A percentile compares a stretch with the other conserved stretches of the same genome.
Evolutionary conservation across 805 yeast genomes (phyloP).

Genomic region (Yamadazyma sp.): DNA sequence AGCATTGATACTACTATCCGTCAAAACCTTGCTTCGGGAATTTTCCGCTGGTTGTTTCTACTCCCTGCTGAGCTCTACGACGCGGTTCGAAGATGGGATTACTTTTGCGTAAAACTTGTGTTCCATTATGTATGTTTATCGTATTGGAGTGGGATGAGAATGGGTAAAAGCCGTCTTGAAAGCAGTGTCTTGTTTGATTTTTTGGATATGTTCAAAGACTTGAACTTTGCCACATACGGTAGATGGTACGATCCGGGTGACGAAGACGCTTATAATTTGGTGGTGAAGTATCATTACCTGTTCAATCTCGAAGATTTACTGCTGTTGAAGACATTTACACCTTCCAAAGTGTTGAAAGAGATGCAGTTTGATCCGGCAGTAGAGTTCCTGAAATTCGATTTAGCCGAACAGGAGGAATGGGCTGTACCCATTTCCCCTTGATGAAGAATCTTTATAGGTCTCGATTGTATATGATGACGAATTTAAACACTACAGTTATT

Average conservation of each 20-base stretch:
- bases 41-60: constrained; percentile 28
- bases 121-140: constrained; percentile 22
- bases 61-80: constrained; percentile 17
- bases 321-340: constrained; percentile 2
- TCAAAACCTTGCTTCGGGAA: constrained; percentile 22
- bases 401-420: too few relatives aligned
- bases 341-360: not conserved
- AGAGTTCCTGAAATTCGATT: too few relatives aligned
- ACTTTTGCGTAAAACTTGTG: constrained; percentile 25
- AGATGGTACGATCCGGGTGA: constrained; percentile 16
- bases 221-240: constrained; percentile 13
- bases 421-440: too few relatives aligned
- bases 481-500: too few relatives aligned
- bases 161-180: constrained; percentile 13
- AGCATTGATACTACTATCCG: not conserved
- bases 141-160: constrained; percentile 20
- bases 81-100: constrained; percentile 18
- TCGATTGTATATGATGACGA: too few relatives aligned
- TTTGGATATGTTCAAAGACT: constrained; percentile 18
- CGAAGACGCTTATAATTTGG: constrained; percentile 9
- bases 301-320: not conserved
- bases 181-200: constrained; percentile 25
- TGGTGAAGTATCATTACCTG: constrained; percentile 1
- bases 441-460: too few relatives aligned
- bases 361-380: not conserved